Evolutionary conservation across 225 moss, liverwort and hornwort genomes (phyloP), one percentile per base, ranked within the genome.

Genomic region (Pseudoscleropodium purum): DNA sequence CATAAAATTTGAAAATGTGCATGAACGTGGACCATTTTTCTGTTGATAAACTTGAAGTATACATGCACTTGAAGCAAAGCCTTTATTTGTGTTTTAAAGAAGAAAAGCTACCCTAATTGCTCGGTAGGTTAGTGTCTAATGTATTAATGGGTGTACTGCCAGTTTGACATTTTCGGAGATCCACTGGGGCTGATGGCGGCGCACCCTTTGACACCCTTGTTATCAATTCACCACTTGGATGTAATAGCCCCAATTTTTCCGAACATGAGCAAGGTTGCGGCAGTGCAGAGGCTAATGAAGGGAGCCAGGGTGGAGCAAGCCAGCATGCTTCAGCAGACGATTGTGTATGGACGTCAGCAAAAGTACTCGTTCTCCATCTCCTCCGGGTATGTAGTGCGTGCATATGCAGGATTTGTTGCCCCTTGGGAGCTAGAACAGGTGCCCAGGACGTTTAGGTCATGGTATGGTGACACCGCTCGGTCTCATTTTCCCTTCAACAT

Each of bases 201-300:
- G 18, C 98, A 98, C 72, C 96, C 98, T 7, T 43, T 98, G 85
- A 91, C 95, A 18, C 98, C 98, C 41, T 93, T 98, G 89, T 68
- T 98, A 51, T 97, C 98, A 33, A 86, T 98, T 52, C 98, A 98
- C 89, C 98, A 98, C 82, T 89, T 98, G 91, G 97, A 97, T 70
- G 94, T 95, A 6, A 96, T 98, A 89, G 88, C 91, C 21, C 92
- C 98, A 30, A 87, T 98, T 20, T 98, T 98, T 66, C 98, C 98
- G 54, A 91, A 89, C 62, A 76, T 90, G 85, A 95, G 84, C 80
- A 92, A 92, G 64, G 63, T 93, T 13, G 73, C 85, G 41, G 96
- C 94, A 79, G 92, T 98, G 84, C 88, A 81, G 15, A 91, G 92
- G 45, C 86, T 98, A 10, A 90, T 90, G 89, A 93, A 95, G 86